These are phyloP conservation scores for Aspergillus cejpii DNA, from an alignment of 2,329 filamentous ascomycete genomes.

Conservation along the genomic window DNA sequence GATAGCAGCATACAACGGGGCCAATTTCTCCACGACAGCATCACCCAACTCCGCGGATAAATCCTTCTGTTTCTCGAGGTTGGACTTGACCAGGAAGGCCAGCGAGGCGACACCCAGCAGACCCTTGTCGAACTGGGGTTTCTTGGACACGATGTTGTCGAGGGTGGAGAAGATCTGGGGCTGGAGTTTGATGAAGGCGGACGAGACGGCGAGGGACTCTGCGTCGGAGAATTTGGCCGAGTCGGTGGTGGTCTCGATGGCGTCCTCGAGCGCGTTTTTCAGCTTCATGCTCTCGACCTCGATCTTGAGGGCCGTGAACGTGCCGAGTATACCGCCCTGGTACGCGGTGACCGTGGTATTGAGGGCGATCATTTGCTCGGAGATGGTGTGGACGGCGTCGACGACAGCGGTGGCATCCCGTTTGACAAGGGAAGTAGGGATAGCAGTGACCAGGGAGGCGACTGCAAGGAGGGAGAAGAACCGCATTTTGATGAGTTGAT, in stretches of 20 bases:
- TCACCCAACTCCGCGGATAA: slow-evolving; percentile 11
- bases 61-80: slow-evolving; percentile 12
- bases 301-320: slow-evolving; percentile 14
- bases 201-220: slow-evolving; percentile 12
- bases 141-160: slow-evolving; percentile 15
- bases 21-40: slow-evolving; percentile 12
- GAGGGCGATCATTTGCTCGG: slow-evolving; percentile 11
- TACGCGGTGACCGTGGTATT: slow-evolving; percentile 15
- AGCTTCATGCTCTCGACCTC: slow-evolving; percentile 10
- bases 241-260: slow-evolving; percentile 3
- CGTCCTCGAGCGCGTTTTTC: slow-evolving; percentile 9
- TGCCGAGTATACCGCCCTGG: slow-evolving; percentile 12
- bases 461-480: slow-evolving; percentile 7
- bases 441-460: slow-evolving; percentile 4
- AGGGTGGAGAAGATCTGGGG: slow-evolving; percentile 16
- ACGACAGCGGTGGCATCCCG: slow-evolving; percentile 15
- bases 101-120: slow-evolving; percentile 15
- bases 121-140: slow-evolving; percentile 14
- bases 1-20: slow-evolving; percentile 10
- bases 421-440: slow-evolving; percentile 4
- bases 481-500: neutral
- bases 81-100: slow-evolving; percentile 13
- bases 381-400: slow-evolving; percentile 10
- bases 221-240: slow-evolving; percentile 14
- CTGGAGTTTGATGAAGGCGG: slow-evolving; percentile 12